phyloP scores from a whole-genome alignment of 345 rosid genomes.

The Trapa incisa region DNA sequence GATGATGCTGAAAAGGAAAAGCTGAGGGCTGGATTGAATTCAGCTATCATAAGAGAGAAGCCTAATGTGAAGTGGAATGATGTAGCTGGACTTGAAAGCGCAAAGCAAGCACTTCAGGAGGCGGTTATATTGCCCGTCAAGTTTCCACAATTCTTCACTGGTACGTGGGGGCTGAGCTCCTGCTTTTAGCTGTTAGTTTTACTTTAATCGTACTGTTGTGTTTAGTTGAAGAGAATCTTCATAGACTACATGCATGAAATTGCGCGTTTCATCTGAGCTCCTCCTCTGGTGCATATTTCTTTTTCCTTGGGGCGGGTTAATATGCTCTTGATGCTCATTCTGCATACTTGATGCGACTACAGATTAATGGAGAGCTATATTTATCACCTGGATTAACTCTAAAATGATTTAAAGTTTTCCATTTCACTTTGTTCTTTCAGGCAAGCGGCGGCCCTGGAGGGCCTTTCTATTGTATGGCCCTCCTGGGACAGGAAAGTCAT shows the following conservation, averaged over 20 bases:
- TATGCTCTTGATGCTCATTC: not conserved
- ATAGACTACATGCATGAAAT: not conserved
- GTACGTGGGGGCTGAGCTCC: slow-evolving; percentile 18
- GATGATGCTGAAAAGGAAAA: slow-evolving; percentile 80
- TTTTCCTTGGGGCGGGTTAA: not conserved
- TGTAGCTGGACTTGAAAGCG: slow-evolving; percentile 92
- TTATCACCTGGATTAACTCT: not conserved
- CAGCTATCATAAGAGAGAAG: slow-evolving; percentile 78
- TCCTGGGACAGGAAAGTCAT: slow-evolving; percentile 94
- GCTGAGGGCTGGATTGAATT: slow-evolving; percentile 68
- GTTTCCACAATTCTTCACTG: slow-evolving; percentile 93
- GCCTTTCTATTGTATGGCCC: slow-evolving; percentile 90
- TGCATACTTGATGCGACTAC: not conserved
- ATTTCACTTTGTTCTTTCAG: slow-evolving; percentile 20
- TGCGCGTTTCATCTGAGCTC: not conserved
- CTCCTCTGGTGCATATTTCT: not conserved
- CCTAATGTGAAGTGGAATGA: slow-evolving; percentile 85
- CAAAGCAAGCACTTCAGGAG: slow-evolving; percentile 83
- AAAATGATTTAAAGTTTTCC: not conserved
- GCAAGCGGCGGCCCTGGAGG: slow-evolving; percentile 90
- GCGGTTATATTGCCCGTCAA: slow-evolving; percentile 92
- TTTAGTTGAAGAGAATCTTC: not conserved
- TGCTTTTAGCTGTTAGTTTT: not conserved
- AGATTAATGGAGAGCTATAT: not conserved
- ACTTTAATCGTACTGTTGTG: not conserved